Evolutionary conservation across 257 asterid species (phyloP), one percentile per base, ranked within the genome.

Genomic region (Dorcoceras hygrometricum): DNA sequence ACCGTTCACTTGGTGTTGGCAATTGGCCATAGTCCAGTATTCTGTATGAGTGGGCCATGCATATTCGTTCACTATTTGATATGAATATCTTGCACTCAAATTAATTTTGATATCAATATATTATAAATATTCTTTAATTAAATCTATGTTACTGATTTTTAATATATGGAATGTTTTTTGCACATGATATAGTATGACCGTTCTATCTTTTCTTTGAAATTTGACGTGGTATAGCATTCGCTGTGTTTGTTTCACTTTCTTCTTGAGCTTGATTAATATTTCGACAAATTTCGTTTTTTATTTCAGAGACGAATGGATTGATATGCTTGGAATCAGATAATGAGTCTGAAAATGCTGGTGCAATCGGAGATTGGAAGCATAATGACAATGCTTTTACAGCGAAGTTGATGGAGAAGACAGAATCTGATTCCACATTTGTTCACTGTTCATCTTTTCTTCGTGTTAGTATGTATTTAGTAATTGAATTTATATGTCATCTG

Each of bases 241-340:
- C 58, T 65, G 54, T 57, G 70, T 22, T 63, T 26, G 9, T 26
- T 59, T 26, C 20, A 58, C 5, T 1, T 18, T 32, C 58, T 70
- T 58, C 66, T 56, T 72, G 70, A 19, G 59, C 25, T 62, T 63
- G 54, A 9, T 54, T 26, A 24, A 56, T 58, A 6, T 2, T 68
- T 50, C 23, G 16, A 54, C 46, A 34, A 34, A 31, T 27, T 28
- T 62, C 57, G 31, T 34, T 32, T 56, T 36, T 57, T 69, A 50
- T 76, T 60, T 65, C 69, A 82, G 88, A 79, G 68, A 84, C 76
- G 60, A 70, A 71, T 64, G 72, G 77, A 77, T 67, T 76, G 68
- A 87, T 89, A 75, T 75, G 75, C 57, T 74, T 91, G 81, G 95
- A 80, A 58, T 83, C 96, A 62, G 98, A 91, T 61, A 73, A 76